phyloP scores from a whole-genome alignment of 208 protist genomes.

The Phytomonas serpens region DNA sequence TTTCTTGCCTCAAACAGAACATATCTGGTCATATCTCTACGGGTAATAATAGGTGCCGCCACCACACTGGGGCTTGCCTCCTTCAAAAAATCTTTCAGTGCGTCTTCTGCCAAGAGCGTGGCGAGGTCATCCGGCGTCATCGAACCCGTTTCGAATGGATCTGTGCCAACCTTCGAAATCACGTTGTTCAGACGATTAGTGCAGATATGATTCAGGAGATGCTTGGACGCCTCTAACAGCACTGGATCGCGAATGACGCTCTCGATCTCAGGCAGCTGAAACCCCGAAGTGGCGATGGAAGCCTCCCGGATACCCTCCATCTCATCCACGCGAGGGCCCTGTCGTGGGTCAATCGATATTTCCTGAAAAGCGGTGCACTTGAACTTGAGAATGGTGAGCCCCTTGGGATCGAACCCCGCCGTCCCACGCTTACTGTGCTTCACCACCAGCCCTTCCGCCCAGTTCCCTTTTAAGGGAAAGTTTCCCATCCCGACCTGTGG shows the following conservation, averaged over 20 bases:
- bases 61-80: constrained; percentile 51
- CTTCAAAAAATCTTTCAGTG: constrained; percentile 81
- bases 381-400: constrained; percentile 75
- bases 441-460: constrained; percentile 79
- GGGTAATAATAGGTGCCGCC: constrained; percentile 42
- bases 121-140: constrained; percentile 56
- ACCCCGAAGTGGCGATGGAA: constrained; percentile 39
- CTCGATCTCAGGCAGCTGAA: constrained; percentile 59
- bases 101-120: constrained; percentile 65
- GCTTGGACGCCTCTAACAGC: constrained; percentile 24
- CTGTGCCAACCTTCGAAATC: constrained; percentile 74
- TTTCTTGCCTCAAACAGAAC: constrained; percentile 50
- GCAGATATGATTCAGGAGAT: constrained; percentile 62
- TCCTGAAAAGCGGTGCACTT: constrained; percentile 84
- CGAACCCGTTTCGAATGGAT: constrained; percentile 58
- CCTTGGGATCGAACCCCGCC: constrained; percentile 43
- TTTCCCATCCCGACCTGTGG: constrained; percentile 79
- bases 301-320: constrained; percentile 48
- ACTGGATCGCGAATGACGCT: constrained; percentile 56
- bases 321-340: constrained; percentile 64
- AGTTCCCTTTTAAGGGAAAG: constrained; percentile 72
- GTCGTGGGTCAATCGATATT: constrained; percentile 60
- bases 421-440: constrained; percentile 56
- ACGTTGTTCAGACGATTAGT: constrained; percentile 77
- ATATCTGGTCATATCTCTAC: constrained; percentile 60